Conservation (phyloP, 2,329 filamentous ascomycete species). For the Magnaporthiopsis incrustans region DNA sequence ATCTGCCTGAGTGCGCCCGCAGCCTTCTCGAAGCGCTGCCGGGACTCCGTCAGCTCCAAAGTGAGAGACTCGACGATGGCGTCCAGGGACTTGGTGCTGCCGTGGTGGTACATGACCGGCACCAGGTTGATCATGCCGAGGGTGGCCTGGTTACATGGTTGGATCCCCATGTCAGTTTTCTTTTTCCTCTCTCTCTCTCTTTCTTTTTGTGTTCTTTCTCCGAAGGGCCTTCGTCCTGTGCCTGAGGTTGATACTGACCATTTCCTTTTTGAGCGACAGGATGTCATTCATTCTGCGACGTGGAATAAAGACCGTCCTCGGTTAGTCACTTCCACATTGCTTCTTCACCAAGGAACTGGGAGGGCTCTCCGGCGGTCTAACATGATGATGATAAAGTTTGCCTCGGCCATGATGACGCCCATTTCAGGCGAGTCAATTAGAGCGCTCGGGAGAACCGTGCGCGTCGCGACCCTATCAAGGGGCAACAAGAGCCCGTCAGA, state of each 20-base stretch:
- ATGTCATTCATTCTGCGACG: constrained; percentile 15
- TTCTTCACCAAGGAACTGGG: not conserved
- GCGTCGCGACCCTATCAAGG: constrained; percentile 10
- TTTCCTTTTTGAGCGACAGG: constrained; percentile 17
- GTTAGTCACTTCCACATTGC: not conserved
- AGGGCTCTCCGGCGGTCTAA: constrained; percentile 1
- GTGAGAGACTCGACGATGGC: not conserved
- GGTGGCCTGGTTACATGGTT: constrained; percentile 11
- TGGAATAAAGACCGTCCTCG: not conserved
- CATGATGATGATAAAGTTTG: constrained; percentile 16
- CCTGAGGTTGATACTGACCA: constrained; percentile 8
- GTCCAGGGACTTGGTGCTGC: constrained; percentile 4
- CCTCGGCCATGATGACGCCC: constrained; percentile 12
- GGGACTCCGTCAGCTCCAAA: not conserved
- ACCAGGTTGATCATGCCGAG: constrained; percentile 14
- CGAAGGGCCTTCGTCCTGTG: too few species aligned
- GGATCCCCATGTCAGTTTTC: not conserved
- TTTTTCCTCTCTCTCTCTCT: too few species aligned
- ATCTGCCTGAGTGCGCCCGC: not conserved
- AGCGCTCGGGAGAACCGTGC: constrained; percentile 10
- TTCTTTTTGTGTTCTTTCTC: not conserved
- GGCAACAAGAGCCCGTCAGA: not conserved
- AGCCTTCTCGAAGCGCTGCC: constrained; percentile 5
- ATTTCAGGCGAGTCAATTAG: constrained; percentile 15
- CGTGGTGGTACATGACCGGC: constrained; percentile 13